Evolutionary conservation across 1,139 yeast genomes (phyloP).

Genomic region (Yamadazyma blattariae): DNA sequence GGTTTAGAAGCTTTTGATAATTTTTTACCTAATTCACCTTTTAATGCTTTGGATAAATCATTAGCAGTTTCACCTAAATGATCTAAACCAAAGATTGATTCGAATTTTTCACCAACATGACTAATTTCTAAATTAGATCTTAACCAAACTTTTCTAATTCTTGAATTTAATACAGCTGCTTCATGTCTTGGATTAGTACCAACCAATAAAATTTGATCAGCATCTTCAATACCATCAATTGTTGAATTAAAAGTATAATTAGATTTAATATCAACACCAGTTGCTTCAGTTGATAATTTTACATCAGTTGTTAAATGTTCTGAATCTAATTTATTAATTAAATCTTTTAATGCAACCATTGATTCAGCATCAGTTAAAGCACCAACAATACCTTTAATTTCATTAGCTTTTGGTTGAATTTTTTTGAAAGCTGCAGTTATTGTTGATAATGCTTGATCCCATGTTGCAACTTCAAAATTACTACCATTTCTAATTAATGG

Average conservation of each 20-base stretch:
- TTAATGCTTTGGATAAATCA: conserved; percentile 58
- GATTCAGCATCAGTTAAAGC: conserved; percentile 83
- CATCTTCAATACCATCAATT: conserved; percentile 77
- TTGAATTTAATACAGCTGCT: conserved; percentile 84
- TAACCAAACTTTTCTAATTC: conserved; percentile 84
- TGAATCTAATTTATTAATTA: conserved; percentile 72
- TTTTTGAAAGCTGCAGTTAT: conserved; percentile 63
- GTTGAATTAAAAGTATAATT: conserved; percentile 81
- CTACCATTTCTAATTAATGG: conserved; percentile 76
- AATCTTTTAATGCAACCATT: conserved; percentile 77
- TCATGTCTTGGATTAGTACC: conserved; percentile 91
- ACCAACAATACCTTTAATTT: conserved; percentile 80
- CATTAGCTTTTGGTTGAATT: conserved; percentile 63
- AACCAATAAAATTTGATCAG: conserved; percentile 73
- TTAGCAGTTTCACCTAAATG: conserved; percentile 63
- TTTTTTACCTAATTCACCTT: conserved; percentile 69
- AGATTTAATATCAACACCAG: conserved; percentile 74
- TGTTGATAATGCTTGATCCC: conserved; percentile 82
- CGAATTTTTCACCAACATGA: conserved; percentile 74
- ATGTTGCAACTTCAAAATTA: conserved; percentile 70
- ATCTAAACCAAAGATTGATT: conserved; percentile 68
- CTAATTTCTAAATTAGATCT: conserved; percentile 64
- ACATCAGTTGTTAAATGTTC: conserved; percentile 80
- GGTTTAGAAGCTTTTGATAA: conserved; percentile 70
- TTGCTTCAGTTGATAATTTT: conserved; percentile 58